Evolutionary conservation across 129 eudicot genomes (phyloP), one percentile per base, ranked within the genome.

Genomic region (Ambrosia artemisiifolia): DNA sequence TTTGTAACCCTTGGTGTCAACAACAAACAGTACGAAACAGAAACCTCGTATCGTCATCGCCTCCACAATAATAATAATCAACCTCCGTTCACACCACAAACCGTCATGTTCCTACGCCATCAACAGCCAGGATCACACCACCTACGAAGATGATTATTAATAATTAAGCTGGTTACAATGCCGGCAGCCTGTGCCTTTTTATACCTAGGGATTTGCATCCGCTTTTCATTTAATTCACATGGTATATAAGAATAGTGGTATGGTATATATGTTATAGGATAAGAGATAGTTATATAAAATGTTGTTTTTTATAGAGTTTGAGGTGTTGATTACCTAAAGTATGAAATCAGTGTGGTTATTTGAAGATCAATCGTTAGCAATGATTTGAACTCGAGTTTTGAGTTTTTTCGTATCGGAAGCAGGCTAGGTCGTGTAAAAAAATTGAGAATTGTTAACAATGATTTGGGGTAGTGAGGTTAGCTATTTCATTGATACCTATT

Each of bases 151-250:
- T 69, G 75, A 69, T 76, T 67, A 24, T 24, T 71, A 50, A 63
- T 51, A 47, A 43, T 61, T 51, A 55, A 24, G 77, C 82, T 71
- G 67, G 60, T 70, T 60, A 63, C 64, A 78, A 78, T 78, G 82
- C 82, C 65, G 72, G 82, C 77, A 1, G 28, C 28, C 28, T 50
- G 67, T 51, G 50, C 50, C 59, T 18, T 75, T 11, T 51, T 54
- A n/a, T n/a, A 18, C 63, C 16, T 48, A 77, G 54, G 36, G 71
- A 30, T 17, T 32, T 34, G 10, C 7, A 42, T 49, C 48, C 19
- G 43, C 38, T 38, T 13, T 19, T 69, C 46, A 20, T 76, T 64
- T 76, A 38, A 78, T 63, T 79, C 18, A 30, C 53, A 73, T 71
- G 83, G 83, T 73, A 35, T 3, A 6, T 59, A 38, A 65, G 56